Percentiles rank a stretch among this genome's conserved stretches.
These are phyloP conservation scores for Lipomyces spencermartinsiae DNA, from an alignment of 805 yeast genomes.

Conservation along the genomic window DNA sequence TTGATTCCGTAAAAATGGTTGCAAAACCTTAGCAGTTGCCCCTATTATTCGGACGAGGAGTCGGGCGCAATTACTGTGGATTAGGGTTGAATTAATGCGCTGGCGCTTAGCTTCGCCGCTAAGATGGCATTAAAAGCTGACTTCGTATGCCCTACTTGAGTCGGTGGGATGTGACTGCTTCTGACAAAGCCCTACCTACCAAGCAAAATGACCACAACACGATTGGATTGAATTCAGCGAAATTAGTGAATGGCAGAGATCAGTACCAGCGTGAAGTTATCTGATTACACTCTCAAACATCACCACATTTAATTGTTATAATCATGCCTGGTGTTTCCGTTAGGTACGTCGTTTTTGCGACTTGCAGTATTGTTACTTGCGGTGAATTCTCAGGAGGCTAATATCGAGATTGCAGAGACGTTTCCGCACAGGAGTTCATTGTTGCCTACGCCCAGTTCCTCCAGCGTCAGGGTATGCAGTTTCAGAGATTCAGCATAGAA, in stretches of 20 bases:
- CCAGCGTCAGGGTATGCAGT: slow-evolving; percentile 88
- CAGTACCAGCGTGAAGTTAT: neutral
- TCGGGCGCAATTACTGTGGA: too few relatives aligned
- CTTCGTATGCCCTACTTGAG: neutral
- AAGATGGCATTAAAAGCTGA: too few relatives aligned
- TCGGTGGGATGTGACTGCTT: neutral
- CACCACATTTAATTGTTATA: slow-evolving; percentile 5
- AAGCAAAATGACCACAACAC: neutral
- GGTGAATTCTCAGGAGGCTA: neutral
- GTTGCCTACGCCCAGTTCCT: slow-evolving; percentile 99
- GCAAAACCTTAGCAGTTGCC: too few relatives aligned
- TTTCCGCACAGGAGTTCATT: slow-evolving; percentile 99
- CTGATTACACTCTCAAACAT: neutral
- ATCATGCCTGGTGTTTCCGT: slow-evolving; percentile 96
- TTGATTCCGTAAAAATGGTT: slow-evolving; percentile 3
- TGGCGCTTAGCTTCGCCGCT: neutral
- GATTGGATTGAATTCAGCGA: neutral
- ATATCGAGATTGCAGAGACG: slow-evolving; percentile 73
- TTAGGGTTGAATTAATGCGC: neutral
- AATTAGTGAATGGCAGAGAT: neutral
- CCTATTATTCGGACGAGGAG: too few relatives aligned
- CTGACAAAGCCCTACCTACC: neutral
- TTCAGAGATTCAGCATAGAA: neutral
- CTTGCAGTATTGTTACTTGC: neutral
- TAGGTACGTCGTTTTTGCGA: slow-evolving; percentile 69